Evolutionary conservation across 164 flowering plant species (phyloP), one percentile per base, ranked within the genome.

Genomic region (Stephania japonica): DNA sequence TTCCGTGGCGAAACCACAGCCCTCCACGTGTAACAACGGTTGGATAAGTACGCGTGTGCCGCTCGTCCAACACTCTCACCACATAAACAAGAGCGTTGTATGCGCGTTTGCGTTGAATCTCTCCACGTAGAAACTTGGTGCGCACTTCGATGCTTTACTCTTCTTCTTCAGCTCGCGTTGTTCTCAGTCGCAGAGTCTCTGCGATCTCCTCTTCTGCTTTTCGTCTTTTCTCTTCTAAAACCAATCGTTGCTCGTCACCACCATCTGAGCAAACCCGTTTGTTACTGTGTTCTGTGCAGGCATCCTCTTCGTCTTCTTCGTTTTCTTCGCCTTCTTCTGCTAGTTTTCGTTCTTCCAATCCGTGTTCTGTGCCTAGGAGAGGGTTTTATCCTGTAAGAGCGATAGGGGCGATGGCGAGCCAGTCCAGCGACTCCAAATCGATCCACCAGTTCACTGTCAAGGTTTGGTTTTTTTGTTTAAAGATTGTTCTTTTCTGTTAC

Each of bases 371-470:
- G 7, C 71, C 14, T 56, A 56, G 63, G 19, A n/a, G 53, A 26
- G n/a, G 71, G 38, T 71, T 61, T 73, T 18, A 7, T 25, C 9
- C 38, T 42, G 24, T 72, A 23, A 68, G 75, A 74, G 68, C 75
- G 27, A 32, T 6, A 59, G 80, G 74, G 50, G 43, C 83, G 3
- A 85, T 85, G 91, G 90, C 88, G 19, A 78, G 79, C 69, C 80
- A 69, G 19, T 85, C 92, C 12, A 43, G 32, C 9, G 56, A 75
- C 42, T 14, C 62, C 16, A 59, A 59, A 16, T 84, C 89, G 1
- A 64, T 87, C 66, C 80, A 86, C 71, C 85, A 86, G 19, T 87
- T 89, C 80, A 84, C 87, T 68, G 91, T 89, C 38, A 87, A 89
- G 87, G 92, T 87, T 71, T 0, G 81, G 63, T 61, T n/a, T 9